Evolutionary conservation across 2,329 filamentous ascomycete species (phyloP), one percentile per base, ranked within the genome.

Genomic region (Paraconiothyrium sp.): DNA sequence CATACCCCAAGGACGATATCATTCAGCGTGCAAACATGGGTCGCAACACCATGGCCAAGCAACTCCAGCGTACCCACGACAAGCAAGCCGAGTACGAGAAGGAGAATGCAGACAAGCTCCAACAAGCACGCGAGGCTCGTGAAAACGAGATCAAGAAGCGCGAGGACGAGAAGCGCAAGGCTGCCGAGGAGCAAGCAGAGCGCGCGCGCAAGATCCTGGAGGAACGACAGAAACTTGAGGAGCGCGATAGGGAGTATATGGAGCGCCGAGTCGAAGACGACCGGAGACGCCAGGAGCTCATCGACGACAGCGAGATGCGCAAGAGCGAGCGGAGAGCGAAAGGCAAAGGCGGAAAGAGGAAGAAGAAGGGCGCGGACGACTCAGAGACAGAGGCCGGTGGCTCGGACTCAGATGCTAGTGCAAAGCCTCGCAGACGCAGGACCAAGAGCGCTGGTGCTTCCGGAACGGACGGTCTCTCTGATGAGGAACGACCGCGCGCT

Each of bases 11-110:
- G 70, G 86, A 91, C 62, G 93, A 97, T 69, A 88, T 99, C 39
- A 94, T 98, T 78, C 92, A 96, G 80, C 93, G 96, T 74, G 94
- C 95, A 47, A 97, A 92, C 84, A 99, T 99, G 95, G 94, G 93
- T 67, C 90, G 91, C 63, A 97, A 97, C 77, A 99, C 96, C 0
- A 92, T 97, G 81, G 90, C 92, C 67, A 93, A 92, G 72, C 94
- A 99, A 78, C 87, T 99, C 13, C 92, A 96, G 72, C 89, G 93
- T 71, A 91, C 92, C 4, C 88, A 94, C 51, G 89, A 92, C 67
- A 90, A 88, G 68, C 95, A 99, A 77, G 90, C 88, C 65, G 92
- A 96, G 65, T 98, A 97, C 78, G 95, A 99, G 78, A 90, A 93
- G 71, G 93, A 92, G 82, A 97, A 98, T 76, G 92, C 93, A 39